phyloP scores from a whole-genome alignment of 441 rosid genomes.

The Populus tomentosa region DNA sequence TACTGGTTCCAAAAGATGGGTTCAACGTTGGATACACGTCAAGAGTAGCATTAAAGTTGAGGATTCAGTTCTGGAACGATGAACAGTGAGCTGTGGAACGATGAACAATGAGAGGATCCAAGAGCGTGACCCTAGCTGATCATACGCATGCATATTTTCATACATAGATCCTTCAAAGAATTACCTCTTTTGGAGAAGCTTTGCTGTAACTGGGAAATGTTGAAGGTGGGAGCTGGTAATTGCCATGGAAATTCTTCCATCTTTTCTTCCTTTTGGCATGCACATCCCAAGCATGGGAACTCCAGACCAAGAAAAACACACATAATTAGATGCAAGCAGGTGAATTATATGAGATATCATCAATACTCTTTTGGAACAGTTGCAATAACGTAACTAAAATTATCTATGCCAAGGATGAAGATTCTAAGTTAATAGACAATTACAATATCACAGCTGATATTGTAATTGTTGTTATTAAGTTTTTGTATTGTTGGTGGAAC shows the following conservation, averaged over 20 bases:
- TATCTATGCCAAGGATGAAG: too few relatives aligned
- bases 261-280: conserved; percentile 64
- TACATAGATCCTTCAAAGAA: conserved; percentile 34
- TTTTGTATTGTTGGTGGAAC: neutral
- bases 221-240: conserved; percentile 47
- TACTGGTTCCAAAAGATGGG: conserved; percentile 37
- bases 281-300: conserved; percentile 59
- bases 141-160: conserved; percentile 18
- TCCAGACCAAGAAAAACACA: conserved; percentile 35
- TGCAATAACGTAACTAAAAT: too few relatives aligned
- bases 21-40: conserved; percentile 41
- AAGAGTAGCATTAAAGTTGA: conserved; percentile 25
- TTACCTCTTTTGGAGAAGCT: conserved; percentile 56
- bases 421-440: too few relatives aligned
- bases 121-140: conserved; percentile 36
- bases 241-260: conserved; percentile 21
- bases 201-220: conserved; percentile 46
- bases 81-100: too few relatives aligned
- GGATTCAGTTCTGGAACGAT: too few relatives aligned
- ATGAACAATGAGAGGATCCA: conserved; percentile 56
- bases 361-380: too few relatives aligned
- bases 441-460: too few relatives aligned
- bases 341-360: too few relatives aligned
- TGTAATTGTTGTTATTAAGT: too few relatives aligned
- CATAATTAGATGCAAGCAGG: neutral